Evolutionary conservation across 2,329 filamentous ascomycete species (phyloP), one percentile per base, ranked within the genome.

Genomic region (Penicillium olsonii): DNA sequence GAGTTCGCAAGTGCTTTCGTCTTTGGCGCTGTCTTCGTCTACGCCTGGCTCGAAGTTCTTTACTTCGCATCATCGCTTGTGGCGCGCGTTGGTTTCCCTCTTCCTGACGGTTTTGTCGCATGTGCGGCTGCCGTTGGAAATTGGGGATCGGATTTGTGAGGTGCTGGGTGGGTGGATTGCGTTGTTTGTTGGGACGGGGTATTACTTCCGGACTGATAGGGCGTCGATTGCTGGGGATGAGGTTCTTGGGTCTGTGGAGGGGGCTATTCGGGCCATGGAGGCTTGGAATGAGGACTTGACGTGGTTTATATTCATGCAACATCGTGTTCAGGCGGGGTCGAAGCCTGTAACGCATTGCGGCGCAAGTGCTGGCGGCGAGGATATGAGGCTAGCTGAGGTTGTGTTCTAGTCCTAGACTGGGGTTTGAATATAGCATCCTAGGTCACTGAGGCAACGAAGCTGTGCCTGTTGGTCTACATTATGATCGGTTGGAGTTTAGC

Each of bases 221-320:
- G 1, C 19, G 18, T 9, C 41, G 14, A 22, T 15, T n/a, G 20
- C 35, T 5, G 40, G 42, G 7, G 42, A 26, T 22, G 48, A 27
- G 29, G 38, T 52, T 37, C 26, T 64, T 15, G 44, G 59, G 10
- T 56, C 59, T 2, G 59, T 71, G 11, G 58, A 70, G 9, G 43
- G 53, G 10, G 67, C 65, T 2, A 67, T 74, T 38, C 57, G 55
- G 9, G 67, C 71, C 1, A 74, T 75, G 72, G 65, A 72, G 52
- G 63, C 60, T 9, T 74, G 70, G 70, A 74, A 74, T 51, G 53
- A 61, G 9, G 72, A 74, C 56, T 44, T 74, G 24, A 67, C 72
- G 0, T 75, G 72, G 72, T 69, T 73, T 45, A 56, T 73, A 5
- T 74, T 74, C 42, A 55, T 57, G 44, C 56, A 57, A 19, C 56